These are phyloP conservation scores for Lagenidium giganteum DNA, from an alignment of 352 stramenopile genomes.

Conservation along the genomic window DNA sequence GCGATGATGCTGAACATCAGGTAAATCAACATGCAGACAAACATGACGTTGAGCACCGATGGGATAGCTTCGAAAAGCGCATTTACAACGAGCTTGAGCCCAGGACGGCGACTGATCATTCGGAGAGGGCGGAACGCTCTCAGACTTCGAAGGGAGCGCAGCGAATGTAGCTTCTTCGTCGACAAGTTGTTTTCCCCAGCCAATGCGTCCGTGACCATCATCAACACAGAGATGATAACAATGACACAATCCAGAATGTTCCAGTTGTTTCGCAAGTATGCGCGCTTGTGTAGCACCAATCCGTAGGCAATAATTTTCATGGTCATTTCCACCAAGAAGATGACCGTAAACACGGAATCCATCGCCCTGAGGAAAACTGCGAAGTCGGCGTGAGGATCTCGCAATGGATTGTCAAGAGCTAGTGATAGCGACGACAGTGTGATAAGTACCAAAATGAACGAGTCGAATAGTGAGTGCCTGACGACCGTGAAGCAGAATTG, in stretches of 20 bases:
- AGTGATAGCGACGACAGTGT: conserved; percentile 58
- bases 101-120: conserved; percentile 81
- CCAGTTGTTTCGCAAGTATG: conserved; percentile 82
- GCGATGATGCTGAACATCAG: conserved; percentile 87
- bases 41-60: conserved; percentile 81
- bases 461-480: too few relatives aligned
- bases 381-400: conserved; percentile 28
- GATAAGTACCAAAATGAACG: too few relatives aligned
- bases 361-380: conserved; percentile 46
- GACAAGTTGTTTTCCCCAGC: conserved; percentile 43
- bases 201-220: conserved; percentile 54
- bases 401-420: conserved; percentile 76
- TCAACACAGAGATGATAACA: conserved; percentile 69
- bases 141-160: conserved; percentile 64
- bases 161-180: conserved; percentile 54
- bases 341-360: conserved; percentile 63
- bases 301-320: conserved; percentile 87
- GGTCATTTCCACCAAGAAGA: conserved; percentile 85
- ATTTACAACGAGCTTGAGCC: conserved; percentile 67
- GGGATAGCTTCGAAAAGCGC: conserved; percentile 76
- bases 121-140: conserved; percentile 74
- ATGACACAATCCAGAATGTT: conserved; percentile 91
- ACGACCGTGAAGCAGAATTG: too few relatives aligned
- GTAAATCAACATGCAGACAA: conserved; percentile 79
- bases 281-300: conserved; percentile 50